A percentile compares a stretch with the other conserved stretches of the same genome.
phyloP scores from a whole-genome alignment of 768 basidiomycete genomes.

The Aureoboletus auriporus region DNA sequence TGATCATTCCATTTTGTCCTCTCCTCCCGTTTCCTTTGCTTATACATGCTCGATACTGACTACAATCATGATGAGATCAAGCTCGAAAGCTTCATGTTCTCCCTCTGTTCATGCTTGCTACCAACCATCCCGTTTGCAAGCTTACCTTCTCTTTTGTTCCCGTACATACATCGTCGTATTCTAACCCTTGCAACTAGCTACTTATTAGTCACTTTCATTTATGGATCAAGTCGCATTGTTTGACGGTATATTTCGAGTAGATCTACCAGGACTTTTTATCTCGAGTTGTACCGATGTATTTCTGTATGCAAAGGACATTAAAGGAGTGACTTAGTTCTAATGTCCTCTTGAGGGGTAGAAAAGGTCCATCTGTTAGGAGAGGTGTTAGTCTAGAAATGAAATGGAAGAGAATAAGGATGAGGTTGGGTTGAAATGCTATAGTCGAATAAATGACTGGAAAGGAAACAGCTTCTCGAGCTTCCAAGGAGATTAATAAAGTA shows the following conservation, averaged over 20 bases:
- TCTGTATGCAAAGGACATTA: conserved; percentile 32
- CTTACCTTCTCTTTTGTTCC: not conserved
- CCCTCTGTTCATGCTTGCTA: conserved; percentile 11
- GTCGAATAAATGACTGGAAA: conserved; percentile 9
- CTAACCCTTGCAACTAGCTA: conserved; percentile 21
- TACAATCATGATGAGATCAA: conserved; percentile 9
- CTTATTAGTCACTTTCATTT: conserved; percentile 25
- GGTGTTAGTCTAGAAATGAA: not conserved
- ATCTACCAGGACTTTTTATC: conserved; percentile 32
- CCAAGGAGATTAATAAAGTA: conserved; percentile 9
- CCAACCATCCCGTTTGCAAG: conserved; percentile 12
- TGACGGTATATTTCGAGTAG: conserved; percentile 34
- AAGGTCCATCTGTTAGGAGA: not conserved
- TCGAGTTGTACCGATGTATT: conserved; percentile 34
- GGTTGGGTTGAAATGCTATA: not conserved
- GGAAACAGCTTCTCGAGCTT: conserved; percentile 7
- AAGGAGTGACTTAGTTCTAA: conserved; percentile 35
- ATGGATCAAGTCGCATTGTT: conserved; percentile 31
- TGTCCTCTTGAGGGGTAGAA: not conserved
- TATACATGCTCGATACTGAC: conserved; percentile 21
- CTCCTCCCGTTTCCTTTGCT: conserved; percentile 4
- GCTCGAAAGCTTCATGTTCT: conserved; percentile 5
- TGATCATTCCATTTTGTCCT: conserved; percentile 16
- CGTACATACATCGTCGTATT: conserved; percentile 20
- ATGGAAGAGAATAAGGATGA: not conserved